Percentiles rank a stretch among this genome's conserved stretches.
These are phyloP conservation scores for Hygrophoropsis aurantiaca DNA, from an alignment of 768 basidiomycete genomes.

Conservation along the genomic window DNA sequence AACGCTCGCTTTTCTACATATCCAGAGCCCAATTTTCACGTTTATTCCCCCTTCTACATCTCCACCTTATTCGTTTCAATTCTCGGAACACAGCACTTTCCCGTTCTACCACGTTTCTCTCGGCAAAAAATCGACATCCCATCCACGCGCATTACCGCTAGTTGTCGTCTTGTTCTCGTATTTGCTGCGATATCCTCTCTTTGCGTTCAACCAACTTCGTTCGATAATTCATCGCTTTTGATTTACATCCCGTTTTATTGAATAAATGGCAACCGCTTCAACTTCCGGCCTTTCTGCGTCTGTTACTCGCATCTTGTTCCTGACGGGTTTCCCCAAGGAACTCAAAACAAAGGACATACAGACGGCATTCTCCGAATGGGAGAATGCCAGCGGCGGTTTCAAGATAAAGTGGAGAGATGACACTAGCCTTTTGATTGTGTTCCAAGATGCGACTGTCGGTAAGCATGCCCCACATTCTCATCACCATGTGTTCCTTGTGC, in stretches of 20 bases:
- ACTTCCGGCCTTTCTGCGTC: constrained; percentile 87
- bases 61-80: constrained; percentile 4
- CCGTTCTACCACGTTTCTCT: constrained; percentile 24
- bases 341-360: constrained; percentile 98
- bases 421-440: constrained; percentile 92
- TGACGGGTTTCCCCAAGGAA: constrained; percentile 92
- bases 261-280: constrained; percentile 57
- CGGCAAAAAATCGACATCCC: constrained; percentile 22
- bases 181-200: constrained; percentile 15
- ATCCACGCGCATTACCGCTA: constrained; percentile 6
- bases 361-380: constrained; percentile 86
- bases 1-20: constrained; percentile 24
- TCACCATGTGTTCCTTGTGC: neutral
- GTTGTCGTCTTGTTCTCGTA: constrained; percentile 11
- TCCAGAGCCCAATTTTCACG: constrained; percentile 6
- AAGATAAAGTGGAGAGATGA: constrained; percentile 99
- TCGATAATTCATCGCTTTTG: constrained; percentile 4
- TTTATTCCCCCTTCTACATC: constrained; percentile 1
- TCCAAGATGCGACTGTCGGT: constrained; percentile 89
- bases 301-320: constrained; percentile 90
- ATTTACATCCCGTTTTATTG: constrained; percentile 7
- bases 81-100: constrained; percentile 2
- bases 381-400: constrained; percentile 84
- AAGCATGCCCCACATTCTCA: constrained; percentile 31
- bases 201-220: constrained; percentile 8